A percentile compares a stretch with the other conserved stretches of the same genome.
Evolutionary conservation across 2,329 filamentous ascomycete species (phyloP).

Genomic region (Fusarium austroafricanum): DNA sequence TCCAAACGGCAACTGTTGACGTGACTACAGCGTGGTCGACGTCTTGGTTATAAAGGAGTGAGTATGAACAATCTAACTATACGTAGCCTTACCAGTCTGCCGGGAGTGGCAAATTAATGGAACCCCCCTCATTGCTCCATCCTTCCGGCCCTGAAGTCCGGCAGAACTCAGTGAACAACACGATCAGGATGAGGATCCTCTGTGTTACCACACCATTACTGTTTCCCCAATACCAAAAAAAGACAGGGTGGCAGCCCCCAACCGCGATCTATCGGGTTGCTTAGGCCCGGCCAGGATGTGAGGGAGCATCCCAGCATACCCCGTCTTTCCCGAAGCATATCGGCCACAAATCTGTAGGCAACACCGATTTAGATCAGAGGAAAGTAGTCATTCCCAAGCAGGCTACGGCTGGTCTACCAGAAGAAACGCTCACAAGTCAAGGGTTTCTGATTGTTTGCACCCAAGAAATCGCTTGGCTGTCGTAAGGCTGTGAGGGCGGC

Average conservation of each 20-base stretch:
- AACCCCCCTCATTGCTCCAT: slow-evolving; percentile 1
- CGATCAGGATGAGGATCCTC: slow-evolving; percentile 1
- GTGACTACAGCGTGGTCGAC: slow-evolving; percentile 5
- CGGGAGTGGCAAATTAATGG: slow-evolving; percentile 36
- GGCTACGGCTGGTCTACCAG: slow-evolving; percentile 1
- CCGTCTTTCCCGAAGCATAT: background rate
- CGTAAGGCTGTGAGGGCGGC: slow-evolving; percentile 13
- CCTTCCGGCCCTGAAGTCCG: slow-evolving; percentile 26
- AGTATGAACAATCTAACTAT: slow-evolving; percentile 19
- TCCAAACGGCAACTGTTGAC: slow-evolving; percentile 8
- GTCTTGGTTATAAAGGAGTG: background rate
- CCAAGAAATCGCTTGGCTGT: background rate
- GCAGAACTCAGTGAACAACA: background rate
- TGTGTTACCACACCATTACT: slow-evolving; percentile 28
- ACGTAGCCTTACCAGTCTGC: slow-evolving; percentile 42
- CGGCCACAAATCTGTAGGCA: background rate
- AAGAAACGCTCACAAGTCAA: background rate
- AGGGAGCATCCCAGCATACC: slow-evolving; percentile 6
- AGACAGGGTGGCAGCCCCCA: slow-evolving; percentile 12
- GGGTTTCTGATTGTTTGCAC: background rate
- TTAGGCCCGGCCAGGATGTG: slow-evolving; percentile 7
- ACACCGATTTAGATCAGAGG: background rate
- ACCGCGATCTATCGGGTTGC: slow-evolving; percentile 37
- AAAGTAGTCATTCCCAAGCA: slow-evolving; percentile 3
- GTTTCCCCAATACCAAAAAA: background rate